phyloP scores from a whole-genome alignment of 192 early-diverging fungal genomes.

The Gamsiella multidivaricata region DNA sequence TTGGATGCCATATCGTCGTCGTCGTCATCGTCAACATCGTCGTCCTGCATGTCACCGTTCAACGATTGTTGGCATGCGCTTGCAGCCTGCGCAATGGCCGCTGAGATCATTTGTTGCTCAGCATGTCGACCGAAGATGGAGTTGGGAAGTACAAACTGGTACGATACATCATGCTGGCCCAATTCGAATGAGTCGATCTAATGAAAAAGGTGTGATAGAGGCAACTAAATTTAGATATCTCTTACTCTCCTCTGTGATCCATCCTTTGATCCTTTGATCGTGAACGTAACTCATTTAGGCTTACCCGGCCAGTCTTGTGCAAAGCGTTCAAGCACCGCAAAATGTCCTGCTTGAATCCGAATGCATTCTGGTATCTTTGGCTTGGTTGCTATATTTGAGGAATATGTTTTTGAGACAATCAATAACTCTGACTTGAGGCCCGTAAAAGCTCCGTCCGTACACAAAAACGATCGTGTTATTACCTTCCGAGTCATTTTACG shows the following conservation, averaged over 20 bases:
- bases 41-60: constrained; percentile 3
- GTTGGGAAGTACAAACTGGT: constrained; percentile 39
- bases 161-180: constrained; percentile 36
- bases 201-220: background rate
- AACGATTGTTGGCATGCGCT: constrained; percentile 33
- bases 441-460: background rate
- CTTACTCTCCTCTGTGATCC: background rate
- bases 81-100: constrained; percentile 38
- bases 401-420: too few species aligned
- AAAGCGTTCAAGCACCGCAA: constrained; percentile 31
- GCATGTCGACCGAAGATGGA: constrained; percentile 26
- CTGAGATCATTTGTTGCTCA: constrained; percentile 46
- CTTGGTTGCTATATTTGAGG: constrained; percentile 35
- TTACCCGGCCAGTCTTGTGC: constrained; percentile 33
- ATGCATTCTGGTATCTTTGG: constrained; percentile 51
- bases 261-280: too few species aligned
- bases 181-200: constrained; percentile 45
- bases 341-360: constrained; percentile 52
- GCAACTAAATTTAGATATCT: background rate
- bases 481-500: constrained; percentile 49
- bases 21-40: background rate
- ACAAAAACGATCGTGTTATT: background rate
- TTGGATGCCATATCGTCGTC: background rate
- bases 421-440: too few species aligned
- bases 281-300: too few species aligned